Evolutionary conservation across 2,329 filamentous ascomycete genomes (phyloP).

Genomic region (Botrytis medusae): DNA sequence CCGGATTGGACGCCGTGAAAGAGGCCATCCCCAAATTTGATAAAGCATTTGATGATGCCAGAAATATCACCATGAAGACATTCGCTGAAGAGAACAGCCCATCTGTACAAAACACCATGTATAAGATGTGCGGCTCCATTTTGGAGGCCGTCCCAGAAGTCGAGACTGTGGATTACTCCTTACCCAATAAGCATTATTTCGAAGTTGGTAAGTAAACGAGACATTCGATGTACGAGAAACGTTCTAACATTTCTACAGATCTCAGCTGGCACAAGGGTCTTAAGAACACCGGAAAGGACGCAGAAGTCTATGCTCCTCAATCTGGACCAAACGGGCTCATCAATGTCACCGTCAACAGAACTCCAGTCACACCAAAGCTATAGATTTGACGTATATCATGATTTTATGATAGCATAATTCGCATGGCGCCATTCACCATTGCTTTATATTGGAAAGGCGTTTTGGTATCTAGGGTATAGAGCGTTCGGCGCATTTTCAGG

Average conservation of each 20-base stretch:
- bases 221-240: background rate
- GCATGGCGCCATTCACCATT: background rate
- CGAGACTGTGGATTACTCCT: slow-evolving; percentile 72
- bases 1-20: slow-evolving; percentile 65
- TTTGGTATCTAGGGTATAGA: slow-evolving; percentile 9
- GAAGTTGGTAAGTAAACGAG: slow-evolving; percentile 70
- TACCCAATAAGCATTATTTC: slow-evolving; percentile 99
- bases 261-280: slow-evolving; percentile 94
- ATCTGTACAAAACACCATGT: slow-evolving; percentile 97
- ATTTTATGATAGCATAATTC: background rate
- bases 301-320: slow-evolving; percentile 93
- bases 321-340: slow-evolving; percentile 93
- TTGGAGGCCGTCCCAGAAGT: slow-evolving; percentile 71
- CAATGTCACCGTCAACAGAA: slow-evolving; percentile 79
- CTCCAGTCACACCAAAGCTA: slow-evolving; percentile 31
- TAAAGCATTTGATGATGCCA: slow-evolving; percentile 72
- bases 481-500: slow-evolving; percentile 8
- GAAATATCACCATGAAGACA: slow-evolving; percentile 81
- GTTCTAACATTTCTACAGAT: slow-evolving; percentile 53
- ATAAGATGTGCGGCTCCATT: slow-evolving; percentile 93
- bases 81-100: slow-evolving; percentile 90
- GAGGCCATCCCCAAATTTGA: slow-evolving; percentile 68
- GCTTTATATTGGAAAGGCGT: slow-evolving; percentile 13
- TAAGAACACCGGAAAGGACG: slow-evolving; percentile 93
- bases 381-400: slow-evolving; percentile 25